These are phyloP conservation scores for Limtongia smithiae DNA, from an alignment of 805 yeast species.

Conservation along the genomic window DNA sequence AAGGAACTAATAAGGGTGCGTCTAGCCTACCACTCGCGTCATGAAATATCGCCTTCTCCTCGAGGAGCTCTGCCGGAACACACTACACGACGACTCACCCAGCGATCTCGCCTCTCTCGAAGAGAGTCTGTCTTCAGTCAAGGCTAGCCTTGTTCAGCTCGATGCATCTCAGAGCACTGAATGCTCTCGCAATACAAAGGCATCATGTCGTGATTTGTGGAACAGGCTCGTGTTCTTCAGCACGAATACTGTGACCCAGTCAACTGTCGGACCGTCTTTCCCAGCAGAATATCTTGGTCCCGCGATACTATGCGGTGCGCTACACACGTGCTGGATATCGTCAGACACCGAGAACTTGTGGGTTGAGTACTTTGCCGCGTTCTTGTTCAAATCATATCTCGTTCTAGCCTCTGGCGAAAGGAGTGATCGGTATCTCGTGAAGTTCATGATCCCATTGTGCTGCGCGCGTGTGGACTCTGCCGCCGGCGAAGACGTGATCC, in stretches of 20 bases:
- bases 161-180: conserved; percentile 2
- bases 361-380: conserved; percentile 18
- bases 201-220: conserved; percentile 18
- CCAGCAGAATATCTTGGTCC: conserved; percentile 19
- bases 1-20: neutral
- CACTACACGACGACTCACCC: conserved; percentile 16
- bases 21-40: conserved; percentile 22
- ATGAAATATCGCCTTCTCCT: conserved; percentile 18
- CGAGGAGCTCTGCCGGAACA: conserved; percentile 14
- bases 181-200: neutral
- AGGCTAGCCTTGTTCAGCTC: conserved; percentile 4
- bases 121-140: conserved; percentile 8
- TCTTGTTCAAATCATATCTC: conserved; percentile 25
- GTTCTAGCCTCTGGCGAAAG: conserved; percentile 13
- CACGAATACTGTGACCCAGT: neutral
- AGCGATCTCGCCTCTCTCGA: conserved; percentile 5
- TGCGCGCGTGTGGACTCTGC: conserved; percentile 8
- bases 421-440: conserved; percentile 12
- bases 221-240: conserved; percentile 11
- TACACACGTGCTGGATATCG: conserved; percentile 25
- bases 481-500: neutral
- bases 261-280: neutral
- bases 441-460: conserved; percentile 21
- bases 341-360: conserved; percentile 10
- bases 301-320: conserved; percentile 22